A percentile compares a stretch with the other conserved stretches of the same genome.
Conservation (phyloP, 2,329 filamentous ascomycete genomes). For the Colletotrichum aenigma region DNA sequence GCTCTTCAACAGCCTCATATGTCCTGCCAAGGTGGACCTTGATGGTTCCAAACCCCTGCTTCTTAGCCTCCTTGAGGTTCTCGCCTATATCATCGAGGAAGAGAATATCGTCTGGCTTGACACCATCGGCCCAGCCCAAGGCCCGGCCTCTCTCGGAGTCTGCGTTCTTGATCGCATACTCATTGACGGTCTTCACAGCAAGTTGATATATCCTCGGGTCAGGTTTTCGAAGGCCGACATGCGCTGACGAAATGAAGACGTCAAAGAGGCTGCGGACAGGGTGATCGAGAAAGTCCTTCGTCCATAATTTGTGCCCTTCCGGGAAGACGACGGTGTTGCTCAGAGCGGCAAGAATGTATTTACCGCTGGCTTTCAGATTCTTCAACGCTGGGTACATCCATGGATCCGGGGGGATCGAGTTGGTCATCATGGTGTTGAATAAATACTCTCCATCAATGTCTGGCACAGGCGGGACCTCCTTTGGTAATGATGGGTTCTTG, state of each 20-base stretch:
- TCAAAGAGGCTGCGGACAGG: conserved; percentile 76
- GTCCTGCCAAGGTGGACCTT: conserved; percentile 82
- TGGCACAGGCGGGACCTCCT: conserved; percentile 66
- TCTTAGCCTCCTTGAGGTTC: conserved; percentile 82
- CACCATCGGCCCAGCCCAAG: conserved; percentile 51
- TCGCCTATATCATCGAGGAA: conserved; percentile 96
- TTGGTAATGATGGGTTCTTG: conserved; percentile 43
- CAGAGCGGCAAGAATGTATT: conserved; percentile 79
- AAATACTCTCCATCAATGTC: conserved; percentile 77
- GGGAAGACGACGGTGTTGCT: conserved; percentile 93
- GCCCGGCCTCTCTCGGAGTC: conserved; percentile 37
- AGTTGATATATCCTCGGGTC: conserved; percentile 81
- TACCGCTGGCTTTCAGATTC: conserved; percentile 65
- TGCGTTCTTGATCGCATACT: conserved; percentile 60
- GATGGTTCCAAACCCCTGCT: conserved; percentile 78
- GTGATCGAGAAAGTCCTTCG: conserved; percentile 53
- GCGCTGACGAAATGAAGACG: conserved; percentile 85
- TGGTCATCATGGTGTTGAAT: conserved; percentile 91
- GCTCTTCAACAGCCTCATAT: conserved; percentile 79
- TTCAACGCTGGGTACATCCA: conserved; percentile 86
- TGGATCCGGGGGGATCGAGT: conserved; percentile 74
- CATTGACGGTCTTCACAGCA: conserved; percentile 70
- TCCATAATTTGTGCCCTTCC: conserved; percentile 69
- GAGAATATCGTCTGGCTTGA: conserved; percentile 72
- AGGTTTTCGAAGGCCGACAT: conserved; percentile 87